A percentile compares a stretch with the other conserved stretches of the same genome.
These are phyloP conservation scores for Ceratocystis huliohia DNA, from an alignment of 2,329 filamentous ascomycete genomes.

Conservation along the genomic window DNA sequence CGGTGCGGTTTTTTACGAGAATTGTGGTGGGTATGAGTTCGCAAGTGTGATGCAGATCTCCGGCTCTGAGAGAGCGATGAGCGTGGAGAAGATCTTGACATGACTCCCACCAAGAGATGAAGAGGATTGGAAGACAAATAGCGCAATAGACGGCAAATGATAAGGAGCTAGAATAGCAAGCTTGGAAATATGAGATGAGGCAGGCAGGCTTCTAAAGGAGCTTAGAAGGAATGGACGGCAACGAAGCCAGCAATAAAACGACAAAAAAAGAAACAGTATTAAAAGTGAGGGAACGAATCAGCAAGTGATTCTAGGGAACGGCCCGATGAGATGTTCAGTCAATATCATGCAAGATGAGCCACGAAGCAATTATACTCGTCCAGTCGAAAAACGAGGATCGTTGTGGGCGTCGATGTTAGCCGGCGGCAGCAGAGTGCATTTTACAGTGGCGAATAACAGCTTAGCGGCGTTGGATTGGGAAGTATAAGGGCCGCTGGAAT, in stretches of 20 bases:
- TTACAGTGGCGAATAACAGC: background rate
- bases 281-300: constrained; percentile 17
- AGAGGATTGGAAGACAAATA: background rate
- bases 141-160: background rate
- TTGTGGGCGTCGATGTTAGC: background rate
- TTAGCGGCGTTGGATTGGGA: background rate
- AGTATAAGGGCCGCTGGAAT: background rate
- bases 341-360: background rate
- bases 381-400: background rate
- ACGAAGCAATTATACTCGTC: background rate
- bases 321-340: background rate
- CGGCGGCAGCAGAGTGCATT: background rate
- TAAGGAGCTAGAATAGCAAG: background rate
- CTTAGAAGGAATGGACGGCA: constrained; percentile 17
- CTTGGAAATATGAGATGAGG: constrained; percentile 1
- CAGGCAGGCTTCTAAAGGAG: constrained; percentile 16
- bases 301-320: constrained; percentile 9
- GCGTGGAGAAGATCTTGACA: constrained; percentile 18
- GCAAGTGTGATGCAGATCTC: constrained; percentile 13
- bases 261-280: constrained; percentile 12
- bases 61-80: constrained; percentile 15
- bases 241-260: constrained; percentile 4
- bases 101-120: constrained; percentile 2
- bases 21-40: constrained; percentile 17
- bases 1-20: constrained; percentile 21